Evolutionary conservation across 2,329 filamentous ascomycete genomes (phyloP).

Genomic region (Neofusicoccum kwambonambiense): DNA sequence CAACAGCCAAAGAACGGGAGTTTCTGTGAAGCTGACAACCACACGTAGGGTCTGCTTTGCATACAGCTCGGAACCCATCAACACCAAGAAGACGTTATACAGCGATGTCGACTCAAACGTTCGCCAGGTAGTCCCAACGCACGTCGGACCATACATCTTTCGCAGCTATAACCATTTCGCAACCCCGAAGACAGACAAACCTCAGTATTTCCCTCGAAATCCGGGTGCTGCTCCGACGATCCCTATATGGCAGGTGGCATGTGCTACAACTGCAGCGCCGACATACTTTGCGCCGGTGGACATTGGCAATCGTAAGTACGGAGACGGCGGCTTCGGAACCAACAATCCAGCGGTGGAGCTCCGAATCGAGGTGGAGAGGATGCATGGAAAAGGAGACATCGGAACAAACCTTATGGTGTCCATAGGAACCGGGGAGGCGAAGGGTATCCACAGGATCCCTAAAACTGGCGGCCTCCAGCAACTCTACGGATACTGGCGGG

Average conservation of each 20-base stretch:
- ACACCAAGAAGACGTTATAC: neutral
- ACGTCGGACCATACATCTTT: neutral
- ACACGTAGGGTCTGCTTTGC: neutral
- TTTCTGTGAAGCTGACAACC: neutral
- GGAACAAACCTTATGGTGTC: neutral
- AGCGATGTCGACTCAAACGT: neutral
- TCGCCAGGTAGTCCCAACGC: neutral
- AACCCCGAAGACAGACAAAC: neutral
- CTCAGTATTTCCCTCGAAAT: neutral
- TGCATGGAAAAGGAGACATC: no score
- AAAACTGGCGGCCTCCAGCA: neutral
- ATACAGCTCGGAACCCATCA: neutral
- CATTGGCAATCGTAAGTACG: neutral
- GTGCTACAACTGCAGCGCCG: conserved; percentile 5
- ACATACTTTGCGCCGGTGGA: neutral
- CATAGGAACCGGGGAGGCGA: neutral
- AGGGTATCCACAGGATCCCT: neutral
- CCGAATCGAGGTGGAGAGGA: neutral
- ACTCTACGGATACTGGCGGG: neutral
- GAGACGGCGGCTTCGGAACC: neutral
- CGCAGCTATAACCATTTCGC: conserved; percentile 5
- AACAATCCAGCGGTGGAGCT: conserved; percentile 5
- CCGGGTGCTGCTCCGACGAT: neutral
- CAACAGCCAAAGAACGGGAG: neutral
- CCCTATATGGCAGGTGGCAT: neutral